Evolutionary conservation across 108 stramenopile species (phyloP).

Genomic region (Skeletonema menzelii): DNA sequence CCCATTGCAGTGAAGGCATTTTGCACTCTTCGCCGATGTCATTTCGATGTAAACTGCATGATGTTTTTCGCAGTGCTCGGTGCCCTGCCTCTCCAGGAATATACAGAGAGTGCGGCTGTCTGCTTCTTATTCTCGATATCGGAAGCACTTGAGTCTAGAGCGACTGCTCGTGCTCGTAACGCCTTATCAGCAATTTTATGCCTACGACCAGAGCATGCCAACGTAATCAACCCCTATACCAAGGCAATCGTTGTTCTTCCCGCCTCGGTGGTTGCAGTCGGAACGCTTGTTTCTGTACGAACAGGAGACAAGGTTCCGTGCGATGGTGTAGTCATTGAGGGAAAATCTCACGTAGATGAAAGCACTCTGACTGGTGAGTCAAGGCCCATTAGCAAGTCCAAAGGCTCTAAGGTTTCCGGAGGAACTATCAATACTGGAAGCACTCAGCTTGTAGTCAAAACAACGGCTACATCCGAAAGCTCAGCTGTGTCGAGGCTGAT

Average conservation of each 20-base stretch:
- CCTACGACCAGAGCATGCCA: conserved; percentile 76
- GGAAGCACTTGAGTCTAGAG: conserved; percentile 67
- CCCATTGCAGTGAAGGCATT: conserved; percentile 67
- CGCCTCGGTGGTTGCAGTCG: conserved; percentile 65
- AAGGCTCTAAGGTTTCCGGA: conserved; percentile 57
- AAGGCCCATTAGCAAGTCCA: conserved; percentile 67
- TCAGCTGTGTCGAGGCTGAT: conserved; percentile 78
- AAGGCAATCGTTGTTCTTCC: conserved; percentile 63
- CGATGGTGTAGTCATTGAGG: conserved; percentile 88
- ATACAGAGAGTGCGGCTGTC: conserved; percentile 80
- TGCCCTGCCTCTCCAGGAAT: conserved; percentile 76
- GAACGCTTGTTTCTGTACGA: conserved; percentile 79
- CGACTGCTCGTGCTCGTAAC: conserved; percentile 71
- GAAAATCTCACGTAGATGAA: conserved; percentile 66
- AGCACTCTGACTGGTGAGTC: conserved; percentile 81
- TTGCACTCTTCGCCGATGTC: conserved; percentile 44
- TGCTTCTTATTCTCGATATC: conserved; percentile 76
- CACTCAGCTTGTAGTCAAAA: conserved; percentile 62
- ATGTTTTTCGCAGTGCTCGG: conserved; percentile 83
- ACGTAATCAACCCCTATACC: conserved; percentile 61
- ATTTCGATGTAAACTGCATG: conserved; percentile 79
- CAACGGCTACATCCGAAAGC: conserved; percentile 69
- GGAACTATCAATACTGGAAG: conserved; percentile 81
- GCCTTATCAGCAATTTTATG: conserved; percentile 74
- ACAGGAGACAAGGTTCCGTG: conserved; percentile 92